Evolutionary conservation across 1,284 basidiomycete genomes (phyloP), one percentile per base, ranked within the genome.

Genomic region (Tremellales sp.): DNA sequence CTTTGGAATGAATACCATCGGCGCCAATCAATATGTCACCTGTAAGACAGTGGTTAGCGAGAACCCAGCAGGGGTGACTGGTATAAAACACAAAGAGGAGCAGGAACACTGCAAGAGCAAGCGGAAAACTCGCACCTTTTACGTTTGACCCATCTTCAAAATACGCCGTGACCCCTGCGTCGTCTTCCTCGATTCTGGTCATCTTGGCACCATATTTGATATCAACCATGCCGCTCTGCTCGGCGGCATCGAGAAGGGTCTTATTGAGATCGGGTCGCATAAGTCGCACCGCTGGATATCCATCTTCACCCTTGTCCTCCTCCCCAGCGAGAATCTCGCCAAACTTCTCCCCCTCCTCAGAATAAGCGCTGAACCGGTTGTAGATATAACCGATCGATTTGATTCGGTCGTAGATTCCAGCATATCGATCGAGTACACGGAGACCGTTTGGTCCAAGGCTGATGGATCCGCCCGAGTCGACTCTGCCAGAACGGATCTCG

Each of bases 1-100:
- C 53, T 26, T 47, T 42, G 26, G 58, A 60, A 29, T 54, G 51
- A 28, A 60, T 56, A 5, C 58, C 58, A 38, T 60, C 58, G 7
- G 45, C 29, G 10, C 56, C 58, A 32, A 60, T 49, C 13, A 60
- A 45, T 9, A 58, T 50, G 33, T 58, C 56, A 19, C 58, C 58
- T 60, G 43, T 4, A 31, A n/a, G 25, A 16, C 3, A 14, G 13
- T 34, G 16, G 26, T 31, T 36, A 41, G 37, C 36, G 27, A 21
- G 34, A 12, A 19, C n/a, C 25, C 4, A 8, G 10, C 13, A 32
- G 25, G 27, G 14, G 26, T 19, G 28, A 32, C 14, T 7, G 31
- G 21, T 19, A n/a, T n/a, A n/a, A n/a, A n/a, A n/a, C n/a, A n/a
- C n/a, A n/a, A n/a, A n/a, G n/a, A n/a, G n/a, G n/a, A n/a, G n/a